Evolutionary conservation across 2,329 filamentous ascomycete genomes (phyloP), one percentile per base, ranked within the genome.

Genomic region (Diplocarpon mali): DNA sequence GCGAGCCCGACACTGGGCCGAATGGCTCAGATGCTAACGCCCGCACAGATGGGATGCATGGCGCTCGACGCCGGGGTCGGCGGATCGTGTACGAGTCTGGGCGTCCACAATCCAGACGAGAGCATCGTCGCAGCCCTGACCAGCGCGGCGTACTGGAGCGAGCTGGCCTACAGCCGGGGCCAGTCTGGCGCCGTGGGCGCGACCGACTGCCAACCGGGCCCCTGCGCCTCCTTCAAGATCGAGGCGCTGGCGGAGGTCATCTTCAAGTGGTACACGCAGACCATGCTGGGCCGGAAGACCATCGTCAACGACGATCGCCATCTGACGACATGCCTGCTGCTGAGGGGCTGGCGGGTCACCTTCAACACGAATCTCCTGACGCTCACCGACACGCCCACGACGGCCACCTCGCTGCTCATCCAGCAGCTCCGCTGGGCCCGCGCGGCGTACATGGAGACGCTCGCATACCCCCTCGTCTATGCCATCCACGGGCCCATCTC

Each of bases 261-360:
- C 14, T 50, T 64, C 17, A 48, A 52, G 2, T 65, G 63, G 63
- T 65, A 65, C 39, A 62, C 58, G 2, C 63, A 65, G 49, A 62
- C 52, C 0, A 56, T 62, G 0, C 45, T 61, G n/a, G 62, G 63
- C 1, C 55, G 61, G 42, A 58, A 57, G 31, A 64, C 64, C 50
- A 42, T 64, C 37, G 57, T 65, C 29, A 65, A 65, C 44, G 63
- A 65, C 46, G 63, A 65, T 44, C 59, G 63, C 8, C 63, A 65
- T 42, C 53, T 65, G 4, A 65, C 62, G 59, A 24, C 20, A 3
- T 24, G 20, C 20, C 20, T 24, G 4, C 20, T 24, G 20, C 20
- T 24, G 20, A 24, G 7, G 20, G 7, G 7, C 20, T 24, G 20
- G 20, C 20, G 20, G 20, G 20, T 24, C 20, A 24, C 20, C 20